Evolutionary conservation across 768 basidiomycete genomes (phyloP), one percentile per base, ranked within the genome.

Genomic region (Trametes coccinea): DNA sequence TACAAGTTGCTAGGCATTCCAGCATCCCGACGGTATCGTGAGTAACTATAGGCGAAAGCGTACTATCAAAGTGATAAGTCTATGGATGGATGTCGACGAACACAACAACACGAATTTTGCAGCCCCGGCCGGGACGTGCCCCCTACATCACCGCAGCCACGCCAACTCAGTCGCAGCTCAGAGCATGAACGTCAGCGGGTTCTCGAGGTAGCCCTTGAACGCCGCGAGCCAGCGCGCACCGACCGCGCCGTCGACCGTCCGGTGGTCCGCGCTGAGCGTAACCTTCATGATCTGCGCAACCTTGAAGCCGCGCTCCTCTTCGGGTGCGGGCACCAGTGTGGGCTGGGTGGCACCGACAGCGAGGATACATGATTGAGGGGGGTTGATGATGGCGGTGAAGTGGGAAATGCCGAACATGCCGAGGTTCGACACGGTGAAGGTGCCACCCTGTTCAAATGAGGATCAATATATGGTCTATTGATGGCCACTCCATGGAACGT

Each of bases 301-400:
- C 84, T 94, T 98, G 82, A 96, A 99, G 43, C 96, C 97, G 71
- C 90, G 93, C 72, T 94, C 93, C 66, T 92, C 88, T 70, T 93
- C 89, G 0, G 89, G 85, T 27, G 93, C 94, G 37, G 92, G 89
- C 17, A 95, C 87, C 14, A 98, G 78, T 55, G 89, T 90, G n/a
- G 92, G 83, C 73, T 87, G 83, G 16, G 93, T 94, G 17, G 88
- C 83, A 39, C 97, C 95, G 68, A 98, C 86, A 47, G 97, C 97
- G 62, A 99, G 88, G 71, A 98, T 99, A 77, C 95, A 98, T 49
- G 93, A 92, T 76, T 98, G 97, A 29, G 97, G 97, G 13, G 91
- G 87, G 82, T 99, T 99, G 84, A 99, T 96, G 79, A 99, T 98
- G 49, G 97, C 97, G 13, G 95, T 98, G 77, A 99, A 99, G 77